These are phyloP conservation scores for Rosa lucieae DNA, from an alignment of 306 rosid genomes.

Conservation along the genomic window DNA sequence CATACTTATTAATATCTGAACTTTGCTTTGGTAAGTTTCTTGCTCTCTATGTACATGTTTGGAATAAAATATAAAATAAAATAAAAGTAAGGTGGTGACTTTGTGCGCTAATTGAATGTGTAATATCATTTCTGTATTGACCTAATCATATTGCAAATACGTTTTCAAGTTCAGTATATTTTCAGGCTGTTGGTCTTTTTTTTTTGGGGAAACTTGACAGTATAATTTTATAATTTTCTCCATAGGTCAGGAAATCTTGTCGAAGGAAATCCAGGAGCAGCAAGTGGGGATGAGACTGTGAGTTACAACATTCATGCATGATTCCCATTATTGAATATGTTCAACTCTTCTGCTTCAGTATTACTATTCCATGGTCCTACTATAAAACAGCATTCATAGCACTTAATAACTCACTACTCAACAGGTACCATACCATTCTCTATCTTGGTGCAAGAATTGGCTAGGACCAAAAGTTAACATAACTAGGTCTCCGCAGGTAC, in stretches of 20 bases:
- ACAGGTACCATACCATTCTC: slow-evolving; percentile 95
- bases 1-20: background rate
- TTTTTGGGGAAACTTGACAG: background rate
- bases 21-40: background rate
- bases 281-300: slow-evolving; percentile 95
- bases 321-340: slow-evolving; percentile 12
- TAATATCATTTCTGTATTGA: background rate
- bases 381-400: slow-evolving; percentile 26
- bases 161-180: background rate
- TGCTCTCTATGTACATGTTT: background rate
- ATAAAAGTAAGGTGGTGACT: background rate
- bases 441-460: slow-evolving; percentile 96
- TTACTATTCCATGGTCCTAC: slow-evolving; percentile 2
- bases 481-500: slow-evolving; percentile 97
- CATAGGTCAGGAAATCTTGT: slow-evolving; percentile 86
- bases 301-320: slow-evolving; percentile 32
- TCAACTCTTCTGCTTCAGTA: slow-evolving; percentile 9
- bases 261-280: slow-evolving; percentile 83
- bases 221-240: slow-evolving; percentile 19
- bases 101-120: background rate
- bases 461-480: slow-evolving; percentile 92
- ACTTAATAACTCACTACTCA: slow-evolving; percentile 24
- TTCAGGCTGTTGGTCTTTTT: background rate
- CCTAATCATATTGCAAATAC: background rate
- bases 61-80: background rate